Base-by-base conservation (phyloP, 305 asterid species). In the Rubia peregrina region DNA sequence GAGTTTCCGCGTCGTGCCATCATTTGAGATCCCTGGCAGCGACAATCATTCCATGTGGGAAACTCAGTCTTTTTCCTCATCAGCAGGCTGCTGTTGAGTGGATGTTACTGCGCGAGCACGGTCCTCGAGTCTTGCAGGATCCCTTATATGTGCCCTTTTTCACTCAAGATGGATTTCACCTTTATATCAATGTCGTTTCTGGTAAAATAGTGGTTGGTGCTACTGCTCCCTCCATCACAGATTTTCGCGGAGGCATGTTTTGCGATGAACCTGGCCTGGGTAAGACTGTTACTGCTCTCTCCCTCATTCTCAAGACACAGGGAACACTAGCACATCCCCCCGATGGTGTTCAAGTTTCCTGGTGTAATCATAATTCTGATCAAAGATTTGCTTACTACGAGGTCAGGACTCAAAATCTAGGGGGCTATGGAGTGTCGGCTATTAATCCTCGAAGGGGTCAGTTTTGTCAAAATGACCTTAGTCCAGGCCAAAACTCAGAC, bases 201-300 rank as follows among this genome's bases (percentile, higher is more conserved):
- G 96, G 97, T 77, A 94, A 89, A 79, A 84, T 94, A 68, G 73
- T 80, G 49, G 71, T 84, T 11, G 92, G 86, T 44, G 59, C 59
- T 6, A 63, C 67, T 65, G 82, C 82, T 76, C 96, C 96, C 60
- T 81, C 78, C 24, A 63, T 85, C 46, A 83, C 75, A 83, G 99
- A 94, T 82, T 88, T 91, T 72, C 90, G 74, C 65, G 99, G 97
- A 74, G 99, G 98, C 63, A 85, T 94, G 96, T 94, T 94, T 79
- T 94, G 99, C 82, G 99, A 91, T 83, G 99, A 91, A 76, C 98
- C 99, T 85, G 98, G 97, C 75, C 79, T 94, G 76, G 99, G 99
- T 75, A 94, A 94, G 87, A 94, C 99, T 72, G 88, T 94, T 51
- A 91, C 99, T 71, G 85, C 96, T 78, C 88, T 94, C 68, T 91